Percentiles rank a stretch among this genome's conserved stretches.
Evolutionary conservation across 169 alveolate species (phyloP).

Genomic region (Blepharisma undulans): DNA sequence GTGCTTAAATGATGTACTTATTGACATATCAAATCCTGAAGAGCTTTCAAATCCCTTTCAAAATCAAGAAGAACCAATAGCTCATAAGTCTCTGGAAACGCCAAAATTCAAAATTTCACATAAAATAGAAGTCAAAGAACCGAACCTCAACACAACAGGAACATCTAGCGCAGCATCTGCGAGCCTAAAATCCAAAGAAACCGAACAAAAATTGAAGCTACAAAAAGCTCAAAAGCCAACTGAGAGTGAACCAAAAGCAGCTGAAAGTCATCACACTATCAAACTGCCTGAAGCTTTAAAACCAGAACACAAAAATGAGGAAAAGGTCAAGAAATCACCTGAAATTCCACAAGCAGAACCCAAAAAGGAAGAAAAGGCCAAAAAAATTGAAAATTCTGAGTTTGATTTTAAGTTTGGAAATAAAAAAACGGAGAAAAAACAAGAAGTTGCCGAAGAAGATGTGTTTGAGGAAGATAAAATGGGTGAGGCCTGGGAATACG

Average conservation of each 20-base stretch:
- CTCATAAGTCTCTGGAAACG: background rate
- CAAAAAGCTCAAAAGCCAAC: background rate
- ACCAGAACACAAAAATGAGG: background rate
- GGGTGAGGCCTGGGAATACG: constrained; percentile 34
- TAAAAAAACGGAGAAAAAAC: background rate
- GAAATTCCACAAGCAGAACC: background rate
- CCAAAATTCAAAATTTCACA: background rate
- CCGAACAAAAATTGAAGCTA: background rate
- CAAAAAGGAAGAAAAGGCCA: background rate
- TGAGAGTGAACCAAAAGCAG: background rate
- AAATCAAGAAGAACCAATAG: background rate
- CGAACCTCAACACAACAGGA: background rate
- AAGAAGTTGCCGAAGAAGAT: background rate
- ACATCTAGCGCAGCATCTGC: background rate
- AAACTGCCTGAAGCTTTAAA: background rate
- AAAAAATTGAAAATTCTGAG: background rate
- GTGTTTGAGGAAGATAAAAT: constrained; percentile 16
- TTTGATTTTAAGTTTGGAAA: background rate
- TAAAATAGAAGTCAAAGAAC: background rate
- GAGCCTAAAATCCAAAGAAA: background rate
- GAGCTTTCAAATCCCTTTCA: background rate
- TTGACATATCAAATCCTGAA: background rate
- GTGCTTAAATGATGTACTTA: background rate
- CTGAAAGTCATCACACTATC: background rate
- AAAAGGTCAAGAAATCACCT: background rate